Evolutionary conservation across 1,284 basidiomycete genomes (phyloP).

Genomic region (Heterobasidion parviporum): DNA sequence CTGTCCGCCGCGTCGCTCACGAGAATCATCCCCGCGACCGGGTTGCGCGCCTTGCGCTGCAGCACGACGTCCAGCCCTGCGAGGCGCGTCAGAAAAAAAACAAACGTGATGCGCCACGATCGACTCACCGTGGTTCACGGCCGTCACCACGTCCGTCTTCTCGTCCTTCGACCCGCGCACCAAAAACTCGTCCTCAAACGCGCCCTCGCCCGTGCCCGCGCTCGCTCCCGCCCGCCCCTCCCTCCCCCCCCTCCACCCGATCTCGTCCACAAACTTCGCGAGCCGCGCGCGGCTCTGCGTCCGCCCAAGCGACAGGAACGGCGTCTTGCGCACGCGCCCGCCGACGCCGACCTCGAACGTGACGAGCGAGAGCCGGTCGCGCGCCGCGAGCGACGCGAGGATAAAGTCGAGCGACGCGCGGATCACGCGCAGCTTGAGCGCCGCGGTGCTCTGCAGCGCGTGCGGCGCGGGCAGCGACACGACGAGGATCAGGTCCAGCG

Average conservation of each 20-base stretch:
- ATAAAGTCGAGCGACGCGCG: constrained; percentile 80
- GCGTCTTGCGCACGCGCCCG: constrained; percentile 80
- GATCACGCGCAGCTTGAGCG: constrained; percentile 82
- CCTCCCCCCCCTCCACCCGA: constrained; percentile 36
- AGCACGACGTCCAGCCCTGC: constrained; percentile 86
- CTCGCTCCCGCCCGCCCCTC: constrained; percentile 3
- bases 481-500: constrained; percentile 88
- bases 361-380: constrained; percentile 80
- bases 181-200: constrained; percentile 62
- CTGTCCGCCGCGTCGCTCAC: constrained; percentile 88
- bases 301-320: constrained; percentile 73
- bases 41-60: constrained; percentile 87
- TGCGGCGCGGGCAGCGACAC: constrained; percentile 75
- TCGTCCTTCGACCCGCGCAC: constrained; percentile 78
- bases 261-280: constrained; percentile 69
- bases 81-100: background rate
- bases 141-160: constrained; percentile 92
- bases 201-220: constrained; percentile 19
- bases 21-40: constrained; percentile 84
- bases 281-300: constrained; percentile 63
- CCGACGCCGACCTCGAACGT: constrained; percentile 81
- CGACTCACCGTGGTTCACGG: constrained; percentile 78
- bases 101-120: background rate
- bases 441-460: constrained; percentile 68
- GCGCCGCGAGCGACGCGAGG: constrained; percentile 62